Evolutionary conservation across 306 rosid species (phyloP), one percentile per base, ranked within the genome.

Genomic region (Vicia sativa): DNA sequence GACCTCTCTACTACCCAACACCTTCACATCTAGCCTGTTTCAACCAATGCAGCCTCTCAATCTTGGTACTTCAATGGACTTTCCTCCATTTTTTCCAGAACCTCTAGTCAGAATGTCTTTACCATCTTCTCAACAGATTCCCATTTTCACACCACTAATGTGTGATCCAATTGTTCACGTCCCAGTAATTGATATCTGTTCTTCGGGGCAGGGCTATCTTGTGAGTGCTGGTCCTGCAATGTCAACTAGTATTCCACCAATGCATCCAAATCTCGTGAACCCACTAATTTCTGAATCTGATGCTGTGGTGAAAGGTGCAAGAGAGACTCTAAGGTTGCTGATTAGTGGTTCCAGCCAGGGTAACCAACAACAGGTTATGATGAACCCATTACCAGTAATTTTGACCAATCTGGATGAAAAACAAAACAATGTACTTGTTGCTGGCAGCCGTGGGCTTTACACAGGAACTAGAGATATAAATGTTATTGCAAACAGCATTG

Each of bases 101-200:
- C 90, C 96, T 2, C 68, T 90, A 74, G 81, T 88, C 48, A 80
- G 87, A 74, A 69, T 95, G 69, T 79, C 97, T 0, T 65, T 84
- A 46, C 85, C 90, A 45, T 66, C 88, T 63, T 80, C 96, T 66
- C 96, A 88, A 85, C 97, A 87, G 79, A 85, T 90, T 75, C 97
- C 89, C 28, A 88, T 88, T 28, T 95, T 95, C 80, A 95, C 87
- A 9, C 99, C 99, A 9, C 79, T 95, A 42, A 85, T 95, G 75
- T 90, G 99, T 64, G 99, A 95, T 65, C 89, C 99, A 61, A 85
- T 95, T 67, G 97, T 95, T 70, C 99, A 95, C 39, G 59, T 90
- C 64, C 99, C 99, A 14, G 84, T 95, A 29, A 90, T 95, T 65
- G 97, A 88, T 35, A 80, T 90, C 50, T 95, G 97, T 81, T 95